A percentile compares a stretch with the other conserved stretches of the same genome.
Evolutionary conservation across 768 basidiomycete species (phyloP).

Genomic region (Cystofilobasidium macerans): DNA sequence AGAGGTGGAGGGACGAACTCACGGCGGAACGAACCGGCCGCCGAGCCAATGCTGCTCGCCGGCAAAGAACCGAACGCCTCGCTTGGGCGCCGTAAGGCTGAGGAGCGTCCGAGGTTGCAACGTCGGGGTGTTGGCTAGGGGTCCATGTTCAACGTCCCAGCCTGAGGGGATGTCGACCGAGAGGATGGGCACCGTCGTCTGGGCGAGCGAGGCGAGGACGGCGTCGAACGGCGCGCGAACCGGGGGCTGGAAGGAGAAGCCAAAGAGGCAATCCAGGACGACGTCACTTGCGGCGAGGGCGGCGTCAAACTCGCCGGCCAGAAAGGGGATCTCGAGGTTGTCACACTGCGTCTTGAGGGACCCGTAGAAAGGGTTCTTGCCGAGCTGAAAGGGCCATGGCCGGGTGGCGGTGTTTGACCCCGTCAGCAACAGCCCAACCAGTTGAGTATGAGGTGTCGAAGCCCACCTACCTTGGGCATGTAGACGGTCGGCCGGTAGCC

Average conservation of each 20-base stretch:
- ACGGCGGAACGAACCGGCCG: slow-evolving; percentile 86
- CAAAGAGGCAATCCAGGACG: slow-evolving; percentile 90
- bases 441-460: not conserved
- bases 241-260: slow-evolving; percentile 89
- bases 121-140: slow-evolving; percentile 28
- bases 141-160: slow-evolving; percentile 82
- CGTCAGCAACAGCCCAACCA: not conserved
- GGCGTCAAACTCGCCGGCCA: slow-evolving; percentile 41
- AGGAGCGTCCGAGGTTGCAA: slow-evolving; percentile 69
- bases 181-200: slow-evolving; percentile 66
- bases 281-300: slow-evolving; percentile 47
- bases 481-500: slow-evolving; percentile 81
- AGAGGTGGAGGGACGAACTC: slow-evolving; percentile 32
- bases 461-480: slow-evolving; percentile 67
- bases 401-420: not conserved
- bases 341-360: slow-evolving; percentile 73
- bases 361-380: slow-evolving; percentile 38
- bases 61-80: slow-evolving; percentile 62
- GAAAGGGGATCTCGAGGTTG: slow-evolving; percentile 71
- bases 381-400: not conserved
- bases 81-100: slow-evolving; percentile 88
- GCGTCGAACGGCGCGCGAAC: slow-evolving; percentile 76
- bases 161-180: slow-evolving; percentile 94
- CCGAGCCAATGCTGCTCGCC: slow-evolving; percentile 79
- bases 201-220: slow-evolving; percentile 55